Percentiles rank a stretch among this genome's conserved stretches.
Conservation (phyloP, 225 moss, liverwort and hornwort genomes). For the Bryoerythrophyllum caledonicum region DNA sequence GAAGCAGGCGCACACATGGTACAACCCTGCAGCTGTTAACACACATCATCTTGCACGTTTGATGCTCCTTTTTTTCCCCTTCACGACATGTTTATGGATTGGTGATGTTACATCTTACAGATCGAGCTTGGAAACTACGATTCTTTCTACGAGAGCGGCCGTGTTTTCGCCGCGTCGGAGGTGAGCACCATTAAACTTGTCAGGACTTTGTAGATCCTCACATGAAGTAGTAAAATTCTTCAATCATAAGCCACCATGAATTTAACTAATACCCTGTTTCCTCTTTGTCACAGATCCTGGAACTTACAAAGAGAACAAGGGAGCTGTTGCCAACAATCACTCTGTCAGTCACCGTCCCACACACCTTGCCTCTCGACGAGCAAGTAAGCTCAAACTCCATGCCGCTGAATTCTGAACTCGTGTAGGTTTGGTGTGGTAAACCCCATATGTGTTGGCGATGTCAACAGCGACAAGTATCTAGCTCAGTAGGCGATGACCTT, state of each 20-base stretch:
- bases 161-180: conserved; percentile 82
- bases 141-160: conserved; percentile 83
- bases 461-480: not conserved
- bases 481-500: rapidly evolving
- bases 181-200: conserved; percentile 25
- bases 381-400: conserved; percentile 47
- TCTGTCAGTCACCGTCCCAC: conserved; percentile 90
- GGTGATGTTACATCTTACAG: conserved; percentile 33
- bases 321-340: conserved; percentile 67
- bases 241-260: not conserved
- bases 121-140: conserved; percentile 95
- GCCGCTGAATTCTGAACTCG: too few relatives aligned
- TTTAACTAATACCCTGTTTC: not conserved
- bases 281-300: conserved; percentile 52
- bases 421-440: not conserved
- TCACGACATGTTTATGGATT: not conserved
- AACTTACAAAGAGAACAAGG: conserved; percentile 81
- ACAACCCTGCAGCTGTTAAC: conserved; percentile 7
- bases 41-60: not conserved
- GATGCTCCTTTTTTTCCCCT: not conserved
- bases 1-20: conserved; percentile 97
- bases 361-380: conserved; percentile 81
- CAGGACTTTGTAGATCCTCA: not conserved
- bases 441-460: not conserved
- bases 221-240: not conserved